These are phyloP conservation scores for Hyaloscypha finlandica DNA, from an alignment of 495 filamentous ascomycete species.

Conservation along the genomic window DNA sequence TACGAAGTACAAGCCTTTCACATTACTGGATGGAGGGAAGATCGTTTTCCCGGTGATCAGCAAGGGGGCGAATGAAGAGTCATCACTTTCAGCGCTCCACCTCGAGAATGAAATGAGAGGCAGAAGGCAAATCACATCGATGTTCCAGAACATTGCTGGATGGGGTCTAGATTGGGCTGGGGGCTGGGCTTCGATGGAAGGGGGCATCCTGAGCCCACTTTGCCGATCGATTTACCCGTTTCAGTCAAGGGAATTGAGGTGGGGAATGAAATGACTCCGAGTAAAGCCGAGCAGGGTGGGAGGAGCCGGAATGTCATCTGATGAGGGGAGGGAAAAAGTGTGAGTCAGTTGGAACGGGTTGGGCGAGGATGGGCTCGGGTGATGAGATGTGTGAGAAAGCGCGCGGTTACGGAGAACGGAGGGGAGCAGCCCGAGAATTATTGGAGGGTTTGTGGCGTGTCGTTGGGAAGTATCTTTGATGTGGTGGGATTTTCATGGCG, in stretches of 20 bases:
- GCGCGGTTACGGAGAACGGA: slow-evolving; percentile 12
- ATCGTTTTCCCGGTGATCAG: background rate
- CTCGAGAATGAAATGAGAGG: background rate
- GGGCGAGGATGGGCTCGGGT: background rate
- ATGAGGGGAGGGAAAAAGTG: background rate
- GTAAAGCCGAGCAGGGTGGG: background rate
- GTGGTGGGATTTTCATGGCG: background rate
- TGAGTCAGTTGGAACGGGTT: slow-evolving; percentile 7
- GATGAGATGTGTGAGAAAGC: slow-evolving; percentile 7
- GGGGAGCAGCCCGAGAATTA: background rate
- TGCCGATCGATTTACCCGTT: background rate
- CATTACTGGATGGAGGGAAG: background rate
- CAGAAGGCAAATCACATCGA: background rate
- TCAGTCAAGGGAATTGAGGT: background rate
- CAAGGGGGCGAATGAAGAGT: background rate
- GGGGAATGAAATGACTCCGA: background rate
- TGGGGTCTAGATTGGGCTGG: background rate
- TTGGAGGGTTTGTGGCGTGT: slow-evolving; percentile 5
- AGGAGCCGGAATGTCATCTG: slow-evolving; percentile 1
- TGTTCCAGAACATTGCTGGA: slow-evolving; percentile 13
- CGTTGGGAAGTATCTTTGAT: background rate
- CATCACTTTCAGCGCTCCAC: too few species aligned
- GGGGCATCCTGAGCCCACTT: too few species aligned
- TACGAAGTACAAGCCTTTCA: background rate
- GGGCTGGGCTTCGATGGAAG: too few species aligned